Conservation (phyloP, 768 basidiomycete species). For the Russula sp. region DNA sequence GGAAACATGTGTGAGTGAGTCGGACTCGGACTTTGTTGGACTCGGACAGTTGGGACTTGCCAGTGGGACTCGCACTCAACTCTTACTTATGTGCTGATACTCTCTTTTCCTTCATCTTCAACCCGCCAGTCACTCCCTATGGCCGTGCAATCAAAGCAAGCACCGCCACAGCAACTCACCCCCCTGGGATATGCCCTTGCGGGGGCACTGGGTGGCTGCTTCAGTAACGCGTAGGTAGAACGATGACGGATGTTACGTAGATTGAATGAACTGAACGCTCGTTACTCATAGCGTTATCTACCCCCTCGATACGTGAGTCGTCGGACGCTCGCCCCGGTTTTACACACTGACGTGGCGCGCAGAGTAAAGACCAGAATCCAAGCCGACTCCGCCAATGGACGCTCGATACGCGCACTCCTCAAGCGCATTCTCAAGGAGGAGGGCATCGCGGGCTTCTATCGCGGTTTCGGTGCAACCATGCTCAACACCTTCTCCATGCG, state of each 20-base stretch:
- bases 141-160: slow-evolving; percentile 35
- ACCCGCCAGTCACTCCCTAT: slow-evolving; percentile 22
- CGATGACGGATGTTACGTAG: neutral
- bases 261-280: neutral
- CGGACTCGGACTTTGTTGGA: neutral
- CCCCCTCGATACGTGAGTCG: slow-evolving; percentile 69
- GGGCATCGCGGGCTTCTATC: slow-evolving; percentile 76
- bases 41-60: neutral
- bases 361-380: slow-evolving; percentile 96
- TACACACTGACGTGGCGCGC: neutral
- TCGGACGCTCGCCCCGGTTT: neutral
- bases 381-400: slow-evolving; percentile 54
- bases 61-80: neutral
- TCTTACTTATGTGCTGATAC: neutral
- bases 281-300: slow-evolving; percentile 65
- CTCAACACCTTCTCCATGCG: slow-evolving; percentile 97
- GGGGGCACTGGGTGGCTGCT: slow-evolving; percentile 89
- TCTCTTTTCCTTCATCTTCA: neutral
- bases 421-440: slow-evolving; percentile 69
- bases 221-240: slow-evolving; percentile 78
- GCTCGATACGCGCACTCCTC: slow-evolving; percentile 59
- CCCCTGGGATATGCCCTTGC: slow-evolving; percentile 87
- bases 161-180: slow-evolving; percentile 57
- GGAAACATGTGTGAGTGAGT: slow-evolving; percentile 4
- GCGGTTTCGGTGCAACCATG: slow-evolving; percentile 95